phyloP scores from a whole-genome alignment of 164 flowering plant species.

The Sextonia rubra region DNA sequence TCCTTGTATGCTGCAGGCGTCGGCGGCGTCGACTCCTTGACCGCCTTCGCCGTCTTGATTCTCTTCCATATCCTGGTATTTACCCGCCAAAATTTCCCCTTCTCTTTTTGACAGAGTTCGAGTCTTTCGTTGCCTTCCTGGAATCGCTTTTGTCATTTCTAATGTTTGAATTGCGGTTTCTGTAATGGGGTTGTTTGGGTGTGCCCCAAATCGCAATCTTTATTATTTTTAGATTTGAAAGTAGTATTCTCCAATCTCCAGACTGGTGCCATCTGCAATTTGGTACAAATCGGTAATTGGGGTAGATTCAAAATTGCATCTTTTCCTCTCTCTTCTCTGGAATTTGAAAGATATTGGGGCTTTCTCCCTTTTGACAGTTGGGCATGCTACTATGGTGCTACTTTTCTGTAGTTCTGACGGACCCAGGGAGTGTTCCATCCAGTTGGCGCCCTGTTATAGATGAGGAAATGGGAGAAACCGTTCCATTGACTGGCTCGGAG shows the following conservation, averaged over 20 bases:
- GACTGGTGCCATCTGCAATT: no score
- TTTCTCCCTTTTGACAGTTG: conserved; percentile 44
- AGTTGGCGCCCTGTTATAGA: conserved; percentile 81
- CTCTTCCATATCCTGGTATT: conserved; percentile 71
- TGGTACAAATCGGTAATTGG: no score
- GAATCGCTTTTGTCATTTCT: neutral
- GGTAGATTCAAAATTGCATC: neutral
- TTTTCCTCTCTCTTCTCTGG: no score
- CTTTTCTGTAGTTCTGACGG: conserved; percentile 88
- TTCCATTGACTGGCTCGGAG: conserved; percentile 62
- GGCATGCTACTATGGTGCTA: conserved; percentile 97
- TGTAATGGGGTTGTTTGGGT: no score
- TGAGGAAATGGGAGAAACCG: conserved; percentile 84
- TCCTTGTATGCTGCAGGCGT: conserved; percentile 27
- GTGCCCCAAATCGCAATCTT: no score
- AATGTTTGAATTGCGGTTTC: no score
- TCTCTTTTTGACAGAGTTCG: neutral
- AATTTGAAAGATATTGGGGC: neutral
- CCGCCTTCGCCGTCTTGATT: conserved; percentile 55
- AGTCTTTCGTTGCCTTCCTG: neutral
- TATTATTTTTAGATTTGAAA: no score
- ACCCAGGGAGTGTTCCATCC: conserved; percentile 90
- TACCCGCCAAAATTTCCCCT: neutral
- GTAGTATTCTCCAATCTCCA: no score
- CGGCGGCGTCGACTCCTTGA: conserved; percentile 57